phyloP scores from a whole-genome alignment of 2,329 filamentous ascomycete species.

The Phialocephala sp. region DNA sequence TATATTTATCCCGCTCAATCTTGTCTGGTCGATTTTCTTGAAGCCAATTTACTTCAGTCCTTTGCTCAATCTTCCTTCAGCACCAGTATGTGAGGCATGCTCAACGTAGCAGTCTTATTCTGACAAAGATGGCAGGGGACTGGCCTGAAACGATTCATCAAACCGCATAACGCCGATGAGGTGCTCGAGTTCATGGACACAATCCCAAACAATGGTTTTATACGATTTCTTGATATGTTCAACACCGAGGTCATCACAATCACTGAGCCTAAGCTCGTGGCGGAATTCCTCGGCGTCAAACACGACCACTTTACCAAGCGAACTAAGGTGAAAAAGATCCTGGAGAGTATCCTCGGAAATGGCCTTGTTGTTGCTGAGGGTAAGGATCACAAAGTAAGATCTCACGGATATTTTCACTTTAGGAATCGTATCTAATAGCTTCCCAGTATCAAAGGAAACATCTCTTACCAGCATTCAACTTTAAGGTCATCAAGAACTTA shows the following conservation, averaged over 20 bases:
- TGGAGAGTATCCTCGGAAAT: slow-evolving; percentile 54
- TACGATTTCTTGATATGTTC: slow-evolving; percentile 29
- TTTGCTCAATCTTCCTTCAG: slow-evolving; percentile 21
- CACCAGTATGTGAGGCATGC: slow-evolving; percentile 22
- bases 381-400: slow-evolving; percentile 75
- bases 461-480: slow-evolving; percentile 79
- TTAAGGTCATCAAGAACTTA: slow-evolving; percentile 82
- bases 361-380: slow-evolving; percentile 81
- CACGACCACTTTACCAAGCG: slow-evolving; percentile 32
- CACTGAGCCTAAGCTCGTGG: slow-evolving; percentile 22
- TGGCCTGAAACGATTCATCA: slow-evolving; percentile 22
- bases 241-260: slow-evolving; percentile 27
- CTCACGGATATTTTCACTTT: background rate
- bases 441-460: slow-evolving; percentile 72
- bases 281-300: slow-evolving; percentile 24
- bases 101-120: background rate
- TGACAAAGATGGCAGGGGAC: slow-evolving; percentile 10
- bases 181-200: slow-evolving; percentile 26
- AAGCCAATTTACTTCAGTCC: slow-evolving; percentile 30
- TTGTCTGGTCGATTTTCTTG: slow-evolving; percentile 25
- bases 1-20: slow-evolving; percentile 18
- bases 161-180: slow-evolving; percentile 9
- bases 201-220: slow-evolving; percentile 26
- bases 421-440: background rate
- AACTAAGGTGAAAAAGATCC: slow-evolving; percentile 47